These are phyloP conservation scores for Moricandia moricandioides DNA, from an alignment of 345 rosid species.

Conservation along the genomic window DNA sequence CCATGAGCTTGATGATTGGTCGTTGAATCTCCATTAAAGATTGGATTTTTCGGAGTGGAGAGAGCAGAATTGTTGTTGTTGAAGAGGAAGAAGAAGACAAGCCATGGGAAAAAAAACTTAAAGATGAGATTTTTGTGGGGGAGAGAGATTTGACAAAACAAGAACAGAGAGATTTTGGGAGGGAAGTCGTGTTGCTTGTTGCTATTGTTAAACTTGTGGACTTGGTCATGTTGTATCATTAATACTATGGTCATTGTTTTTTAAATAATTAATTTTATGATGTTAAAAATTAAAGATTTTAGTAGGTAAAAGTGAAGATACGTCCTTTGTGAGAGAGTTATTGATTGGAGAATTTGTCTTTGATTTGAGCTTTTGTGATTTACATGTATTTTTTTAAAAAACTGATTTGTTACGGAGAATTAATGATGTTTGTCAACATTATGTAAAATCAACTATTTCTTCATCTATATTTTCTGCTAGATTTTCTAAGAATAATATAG, in stretches of 20 bases:
- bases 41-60: background rate
- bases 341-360: slow-evolving; percentile 24
- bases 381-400: slow-evolving; percentile 29
- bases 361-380: slow-evolving; percentile 18
- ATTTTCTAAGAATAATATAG: no score
- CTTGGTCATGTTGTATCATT: slow-evolving; percentile 22
- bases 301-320: slow-evolving; percentile 28
- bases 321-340: slow-evolving; percentile 27
- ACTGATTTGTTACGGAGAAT: slow-evolving; percentile 6
- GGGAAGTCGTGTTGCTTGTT: slow-evolving; percentile 28
- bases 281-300: background rate
- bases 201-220: slow-evolving; percentile 21
- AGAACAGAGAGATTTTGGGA: slow-evolving; percentile 34
- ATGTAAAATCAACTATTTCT: background rate
- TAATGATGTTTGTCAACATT: background rate
- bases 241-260: background rate
- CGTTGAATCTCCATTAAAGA: slow-evolving; percentile 52
- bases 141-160: slow-evolving; percentile 21
- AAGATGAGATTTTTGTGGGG: slow-evolving; percentile 35
- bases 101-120: background rate
- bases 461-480: background rate
- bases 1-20: slow-evolving; percentile 44
- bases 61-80: slow-evolving; percentile 11
- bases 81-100: slow-evolving; percentile 20
- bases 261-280: background rate